Evolutionary conservation across 2,329 filamentous ascomycete genomes (phyloP).

Genomic region (Exophiala xenobiotica): DNA sequence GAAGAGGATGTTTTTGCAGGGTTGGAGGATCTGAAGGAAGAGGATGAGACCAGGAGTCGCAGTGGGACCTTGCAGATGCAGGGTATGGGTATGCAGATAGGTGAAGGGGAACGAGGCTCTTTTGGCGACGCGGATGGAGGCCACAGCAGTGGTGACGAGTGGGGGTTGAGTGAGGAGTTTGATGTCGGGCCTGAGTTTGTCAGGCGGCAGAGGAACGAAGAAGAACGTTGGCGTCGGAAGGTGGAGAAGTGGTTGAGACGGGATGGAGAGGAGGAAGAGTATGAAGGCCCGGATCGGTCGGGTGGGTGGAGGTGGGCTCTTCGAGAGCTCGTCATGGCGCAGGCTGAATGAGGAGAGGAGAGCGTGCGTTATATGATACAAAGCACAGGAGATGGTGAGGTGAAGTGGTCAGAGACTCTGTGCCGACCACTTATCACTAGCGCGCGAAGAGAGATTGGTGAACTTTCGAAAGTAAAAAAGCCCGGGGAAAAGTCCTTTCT

Average conservation of each 20-base stretch:
- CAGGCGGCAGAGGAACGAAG: constrained; percentile 82
- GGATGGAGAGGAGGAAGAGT: constrained; percentile 42
- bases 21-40: constrained; percentile 86
- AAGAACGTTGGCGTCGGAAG: constrained; percentile 84
- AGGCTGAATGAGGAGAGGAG: constrained; percentile 4
- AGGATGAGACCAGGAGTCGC: constrained; percentile 35
- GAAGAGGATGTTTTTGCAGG: constrained; percentile 94
- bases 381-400: no score
- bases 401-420: no score
- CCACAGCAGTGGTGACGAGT: constrained; percentile 54
- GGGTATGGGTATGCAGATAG: constrained; percentile 15
- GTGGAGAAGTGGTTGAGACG: constrained; percentile 77
- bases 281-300: constrained; percentile 46
- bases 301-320: constrained; percentile 71
- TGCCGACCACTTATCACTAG: neutral
- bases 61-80: constrained; percentile 26
- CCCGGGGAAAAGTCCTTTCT: neutral
- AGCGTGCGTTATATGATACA: no score
- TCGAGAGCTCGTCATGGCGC: constrained; percentile 24
- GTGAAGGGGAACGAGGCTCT: constrained; percentile 21
- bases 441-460: neutral
- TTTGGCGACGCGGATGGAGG: constrained; percentile 29
- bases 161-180: constrained; percentile 94
- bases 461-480: neutral
- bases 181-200: constrained; percentile 96